Percentiles rank a stretch among this genome's conserved stretches.
Conservation (phyloP, 2,329 filamentous ascomycete species). For the Aspergillus cejpii region DNA sequence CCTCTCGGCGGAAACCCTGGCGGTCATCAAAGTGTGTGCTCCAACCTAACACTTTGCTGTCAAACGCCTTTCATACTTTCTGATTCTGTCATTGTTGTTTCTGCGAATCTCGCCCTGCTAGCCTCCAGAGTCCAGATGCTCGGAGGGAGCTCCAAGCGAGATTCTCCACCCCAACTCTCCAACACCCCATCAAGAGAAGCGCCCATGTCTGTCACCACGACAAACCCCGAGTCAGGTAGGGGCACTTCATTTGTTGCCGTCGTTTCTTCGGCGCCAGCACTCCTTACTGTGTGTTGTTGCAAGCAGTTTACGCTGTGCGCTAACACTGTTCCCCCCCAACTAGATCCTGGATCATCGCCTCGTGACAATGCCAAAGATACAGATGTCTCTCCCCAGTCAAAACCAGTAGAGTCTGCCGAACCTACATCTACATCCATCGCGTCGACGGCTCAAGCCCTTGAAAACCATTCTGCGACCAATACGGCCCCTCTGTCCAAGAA, state of each 20-base stretch:
- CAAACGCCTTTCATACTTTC: slow-evolving; percentile 6
- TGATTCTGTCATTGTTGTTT: slow-evolving; percentile 8
- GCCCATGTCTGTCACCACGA: slow-evolving; percentile 31
- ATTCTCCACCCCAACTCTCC: slow-evolving; percentile 27
- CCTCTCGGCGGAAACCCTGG: slow-evolving; percentile 22
- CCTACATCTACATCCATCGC: slow-evolving; percentile 11
- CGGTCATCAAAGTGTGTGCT: slow-evolving; percentile 13
- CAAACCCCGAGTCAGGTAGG: slow-evolving; percentile 27
- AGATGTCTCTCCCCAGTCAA: slow-evolving; percentile 20
- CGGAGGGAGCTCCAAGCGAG: slow-evolving; percentile 30
- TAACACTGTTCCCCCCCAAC: slow-evolving; percentile 9
- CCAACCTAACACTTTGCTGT: slow-evolving; percentile 8
- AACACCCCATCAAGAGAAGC: slow-evolving; percentile 26
- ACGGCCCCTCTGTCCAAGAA: slow-evolving; percentile 30
- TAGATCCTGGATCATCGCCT: slow-evolving; percentile 24
- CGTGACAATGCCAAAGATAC: slow-evolving; percentile 18
- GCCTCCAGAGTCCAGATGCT: slow-evolving; percentile 29
- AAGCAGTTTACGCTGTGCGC: slow-evolving; percentile 5
- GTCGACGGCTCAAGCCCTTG: slow-evolving; percentile 14
- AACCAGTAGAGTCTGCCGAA: slow-evolving; percentile 11
- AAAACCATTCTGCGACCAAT: slow-evolving; percentile 14
- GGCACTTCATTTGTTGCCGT: slow-evolving; percentile 1
- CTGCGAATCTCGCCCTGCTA: slow-evolving; percentile 20
- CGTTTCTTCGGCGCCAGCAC: slow-evolving; percentile 1
- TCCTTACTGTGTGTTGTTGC: neutral